Evolutionary conservation across 2,329 filamentous ascomycete species (phyloP), one percentile per base, ranked within the genome.

Genomic region (Pezicula neosporulosa): DNA sequence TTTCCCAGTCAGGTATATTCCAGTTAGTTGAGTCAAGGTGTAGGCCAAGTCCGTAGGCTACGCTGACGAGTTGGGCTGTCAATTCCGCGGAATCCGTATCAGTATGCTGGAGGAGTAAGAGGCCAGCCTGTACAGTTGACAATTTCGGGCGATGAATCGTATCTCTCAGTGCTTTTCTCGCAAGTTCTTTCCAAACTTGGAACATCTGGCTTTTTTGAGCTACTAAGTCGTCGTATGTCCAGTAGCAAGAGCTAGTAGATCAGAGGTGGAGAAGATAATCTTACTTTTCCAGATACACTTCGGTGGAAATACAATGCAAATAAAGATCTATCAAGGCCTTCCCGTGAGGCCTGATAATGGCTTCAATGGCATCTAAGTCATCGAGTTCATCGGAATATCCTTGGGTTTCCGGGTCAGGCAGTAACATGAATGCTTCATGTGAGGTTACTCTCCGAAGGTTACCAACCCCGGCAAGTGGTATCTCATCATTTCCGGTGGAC

Each of bases 401-500:
- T 50, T 84, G 81, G 6, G 87, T 89, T 63, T 80, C 80, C 57
- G 80, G 77, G 70, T 92, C 89, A 48, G 87, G 85, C 50, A 90
- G 74, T 71, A 90, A 83, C 64, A 90, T 77, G 72, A 93, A 93
- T 48, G 86, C 90, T 66, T 90, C 87, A 68, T 80, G 71, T 46
- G 86, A 83, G 69, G 85, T 87, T 58, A 92, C 87, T 67, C 87
- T 85, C 61, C 89, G 80, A 51, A 92, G 78, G 6, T 77, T 81
- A 28, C 82, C 24, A 24, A 24, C 81, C 54, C 80, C 74, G 38
- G 84, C 77, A 50, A 89, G 77, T n/a, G 86, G 80, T 61, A 86
- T 89, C 71, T 92, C 87, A 71, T 90, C 87, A 63, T 85, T 85
- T 27, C 82, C 83, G 68, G 90, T 86, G 66, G 90, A 89, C 10